Evolutionary conservation across 176 grass and related monocot genomes (phyloP), one percentile per base, ranked within the genome.

Genomic region (Oryza australiensis): DNA sequence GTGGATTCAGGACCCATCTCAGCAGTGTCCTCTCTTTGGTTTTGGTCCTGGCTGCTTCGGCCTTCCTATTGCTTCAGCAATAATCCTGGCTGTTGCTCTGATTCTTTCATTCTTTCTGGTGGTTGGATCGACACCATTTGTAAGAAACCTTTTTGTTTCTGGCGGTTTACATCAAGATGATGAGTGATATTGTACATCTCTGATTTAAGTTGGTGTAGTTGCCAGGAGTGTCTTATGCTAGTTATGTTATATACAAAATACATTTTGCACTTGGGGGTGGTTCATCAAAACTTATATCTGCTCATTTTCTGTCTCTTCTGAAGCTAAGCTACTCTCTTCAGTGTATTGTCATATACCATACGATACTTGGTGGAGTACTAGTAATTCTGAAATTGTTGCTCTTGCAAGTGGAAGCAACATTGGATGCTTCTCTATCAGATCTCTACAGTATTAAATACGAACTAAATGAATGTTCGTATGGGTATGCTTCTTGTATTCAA

Each of bases 41-140:
- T 5, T 79, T 90, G 60, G 62, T 86, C 62, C 80, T 94, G 35
- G 68, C 82, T 80, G 74, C 77, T 48, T 89, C 84, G 0, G 81
- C 78, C 64, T 80, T 89, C 38, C 10, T 90, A 57, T 67, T 88
- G 74, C 82, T 92, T 46, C 87, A 80, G 60, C 82, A 86, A 86
- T 97, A 77, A 90, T 81, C 77, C 40, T 92, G 35, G 37, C 48
- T 20, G 48, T 75, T n/a, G 62, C 87, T 73, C 48, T 5, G 22
- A 94, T 89, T 91, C 60, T 89, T 94, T 91, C 63, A 90, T 97
- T 97, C 84, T 84, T 97, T 90, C 79, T 63, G 66, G 72, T 74
- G 77, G 66, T 77, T 68, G 73, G 62, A n/a, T 77, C 46, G 11
- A 55, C 12, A 32, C 71, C 86, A 82, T 86, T 86, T 86, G 88